Base-by-base conservation (phyloP, 2,329 filamentous ascomycete genomes). In the Fusarium sp. region DNA sequence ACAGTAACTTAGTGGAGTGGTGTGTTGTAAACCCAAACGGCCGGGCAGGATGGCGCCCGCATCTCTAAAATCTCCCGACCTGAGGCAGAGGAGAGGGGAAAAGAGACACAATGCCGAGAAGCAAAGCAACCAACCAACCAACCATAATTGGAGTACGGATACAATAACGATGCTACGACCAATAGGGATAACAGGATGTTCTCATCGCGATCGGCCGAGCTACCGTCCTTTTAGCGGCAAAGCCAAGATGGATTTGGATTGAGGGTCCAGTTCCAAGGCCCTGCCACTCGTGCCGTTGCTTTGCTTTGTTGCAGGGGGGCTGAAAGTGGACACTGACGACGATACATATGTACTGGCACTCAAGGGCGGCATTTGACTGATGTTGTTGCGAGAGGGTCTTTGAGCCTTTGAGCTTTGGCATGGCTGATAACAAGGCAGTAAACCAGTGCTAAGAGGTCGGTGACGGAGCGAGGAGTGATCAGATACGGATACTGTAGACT, bases 141-240 rank as follows among this genome's bases (percentile, higher is more conserved):
- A 33, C 31, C 41, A 38, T 37, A 61, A n/a, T 35, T 35, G 8
- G 31, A 26, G 35, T 21, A 26, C 49, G 38, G 21, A 21, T 26
- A 20, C 13, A 39, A n/a, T 15, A 44, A 47, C 41, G 33, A 13
- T 21, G n/a, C n/a, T n/a, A 24, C 20, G 18, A 20, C 58, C 43
- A 67, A 68, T 64, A 26, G 50, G 41, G 18, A n/a, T 39, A 16
- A 23, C 20, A 63, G 57, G 39, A 56, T 52, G 53, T 26, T 38
- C 42, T 18, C 47, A 70, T 63, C 55, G 43, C 39, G 72, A 74
- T 74, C 72, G 69, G 60, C 69, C 49, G 50, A 69, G 66, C 70
- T 71, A 74, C 61, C 64, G 54, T 57, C 57, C 54, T 63, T 63
- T 61, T 73, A 73, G 72, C 66, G 70, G 66, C 60, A 53, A 70